Base-by-base conservation (phyloP, 805 yeast genomes). In the Kazachstania africana region DNA sequence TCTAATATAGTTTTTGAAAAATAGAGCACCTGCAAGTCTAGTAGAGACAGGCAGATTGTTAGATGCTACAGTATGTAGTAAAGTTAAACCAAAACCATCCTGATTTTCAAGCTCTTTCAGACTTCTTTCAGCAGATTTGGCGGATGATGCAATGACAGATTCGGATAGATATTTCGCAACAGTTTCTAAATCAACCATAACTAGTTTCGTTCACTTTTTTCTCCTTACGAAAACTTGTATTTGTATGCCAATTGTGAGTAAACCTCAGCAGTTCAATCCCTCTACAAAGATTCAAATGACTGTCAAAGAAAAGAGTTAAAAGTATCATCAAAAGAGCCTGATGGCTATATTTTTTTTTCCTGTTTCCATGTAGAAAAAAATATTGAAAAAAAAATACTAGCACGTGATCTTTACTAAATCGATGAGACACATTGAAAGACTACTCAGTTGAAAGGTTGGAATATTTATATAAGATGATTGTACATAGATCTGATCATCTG, bases 1-100 rank as follows among this genome's bases (percentile, higher is more conserved):
- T 45, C 72, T 78, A 40, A 91, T 67, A 38, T 84, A 68, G 53
- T 91, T 91, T 54, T 91, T 91, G 60, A 91, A 84, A 57, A 79
- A 85, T 32, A 93, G 61, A 1, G 95, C 84, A 13, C 82, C 94
- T 1, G 98, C 95, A 29, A 87, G 62, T 38, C 96, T 66, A 1
- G 79, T 70, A 2, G 80, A 62, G 4, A 55, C 50, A 3, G 69
- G 65, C 26, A 75, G 48, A 26, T 65, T 64, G 19, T 63, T 49
- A 12, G 79, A 66, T 4, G 94, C 84, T 21, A 85, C 81, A 12
- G 87, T 71, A 47, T 80, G 85, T 34, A 91, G 58, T 24, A 91
- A 59, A 19, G 75, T 70, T 28, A 83, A 60, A 6, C 94, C 67
- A 54, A 91, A 91, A 4, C 93, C 94, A 22, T 72, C 72, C 31